Base-by-base conservation (phyloP, 2,329 filamentous ascomycete species). In the Zasmidium citrigriseum region DNA sequence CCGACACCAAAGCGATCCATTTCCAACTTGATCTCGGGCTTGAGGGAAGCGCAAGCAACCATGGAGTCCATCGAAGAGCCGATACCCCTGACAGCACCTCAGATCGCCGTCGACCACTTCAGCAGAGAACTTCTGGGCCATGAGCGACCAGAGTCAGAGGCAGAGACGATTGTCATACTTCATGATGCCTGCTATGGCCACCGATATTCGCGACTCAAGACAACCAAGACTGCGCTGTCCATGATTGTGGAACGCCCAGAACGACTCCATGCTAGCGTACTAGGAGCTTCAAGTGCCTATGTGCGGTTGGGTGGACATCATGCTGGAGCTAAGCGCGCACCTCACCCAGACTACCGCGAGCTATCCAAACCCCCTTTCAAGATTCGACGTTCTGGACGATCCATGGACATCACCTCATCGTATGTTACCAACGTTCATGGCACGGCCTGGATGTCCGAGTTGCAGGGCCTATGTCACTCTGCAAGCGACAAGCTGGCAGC, bases 111-210 rank as follows among this genome's bases (percentile, higher is more conserved):
- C 16, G 81, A 85, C 9, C 86, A 89, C 72, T 90, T 96, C 70
- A 79, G 80, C 61, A 84, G 82, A 60, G 91, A 96, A 71, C 74
- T 96, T 27, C 80, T 84, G 16, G 74, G 81, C 5, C 87, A 91
- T 67, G 83, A 87, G 57, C 76, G 78, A 27, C 70, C 64, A 3
- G 73, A 71, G 1, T 67, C 68, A 11, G 63, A 71, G 5, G 73
- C 82, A 2, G 80, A 92, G 60, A 91, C 91, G 0, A 77, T 96
- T 3, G 92, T 98, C 48, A 83, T 99, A 25, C 78, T 99, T 1
- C 92, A 98, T 68, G 95, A 99, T 77, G 88, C 89, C 54, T 96
- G 93, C 75, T 99, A 98, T 72, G 93, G 93, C 22, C 95, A 99
- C 76, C 88, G 92, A 21, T 99, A 87, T 74, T 91, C 93, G 11